Base-by-base conservation (phyloP, 345 rosid species). In the Euclidium syriacum region DNA sequence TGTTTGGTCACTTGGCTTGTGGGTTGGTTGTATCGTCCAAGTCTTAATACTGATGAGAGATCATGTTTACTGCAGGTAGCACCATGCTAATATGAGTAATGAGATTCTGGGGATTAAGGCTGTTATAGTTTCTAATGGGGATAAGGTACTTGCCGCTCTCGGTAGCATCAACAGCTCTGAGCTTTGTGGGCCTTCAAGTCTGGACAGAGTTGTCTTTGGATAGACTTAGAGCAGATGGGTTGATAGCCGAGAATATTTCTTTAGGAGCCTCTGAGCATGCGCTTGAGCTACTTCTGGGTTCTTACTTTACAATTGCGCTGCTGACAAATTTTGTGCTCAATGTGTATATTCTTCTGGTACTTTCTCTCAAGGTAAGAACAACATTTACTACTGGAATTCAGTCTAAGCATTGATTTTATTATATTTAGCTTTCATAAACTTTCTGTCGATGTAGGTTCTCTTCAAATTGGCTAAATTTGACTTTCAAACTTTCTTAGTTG, bases 291-390 rank as follows among this genome's bases (percentile, higher is more conserved):
- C 77, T 84, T 30, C 60, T 76, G n/a, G 77, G 83, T 46, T 90
- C 97, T 58, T 90, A 84, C 40, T 70, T 83, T n/a, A 83, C 90
- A 1, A 50, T 75, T 52, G 82, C 72, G 1, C 71, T 94, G 71
- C 79, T 92, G 58, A 80, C 76, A 17, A 94, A 77, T 85, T 87
- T 90, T 78, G 75, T 78, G 64, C 75, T 90, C 68, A 90, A 85
- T 72, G 83, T 68, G 33, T 94, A 87, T 73, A 36, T 86, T 77
- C 90, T 94, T 58, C 78, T 87, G 22, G 67, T 85, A 71, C 85
- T 90, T 62, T 83, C 84, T 70, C 80, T 94, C 58, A 94, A 94
- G 97, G 97, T 90, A 62, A 62, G 75, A 58, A 19, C 60, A 4
- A 29, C 43, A 7, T 62, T 62, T 41, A 19, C 19, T 20, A n/a